A percentile compares a stretch with the other conserved stretches of the same genome.
These are phyloP conservation scores for Paraconiothyrium sp. DNA, from an alignment of 2,329 filamentous ascomycete species.

Conservation along the genomic window DNA sequence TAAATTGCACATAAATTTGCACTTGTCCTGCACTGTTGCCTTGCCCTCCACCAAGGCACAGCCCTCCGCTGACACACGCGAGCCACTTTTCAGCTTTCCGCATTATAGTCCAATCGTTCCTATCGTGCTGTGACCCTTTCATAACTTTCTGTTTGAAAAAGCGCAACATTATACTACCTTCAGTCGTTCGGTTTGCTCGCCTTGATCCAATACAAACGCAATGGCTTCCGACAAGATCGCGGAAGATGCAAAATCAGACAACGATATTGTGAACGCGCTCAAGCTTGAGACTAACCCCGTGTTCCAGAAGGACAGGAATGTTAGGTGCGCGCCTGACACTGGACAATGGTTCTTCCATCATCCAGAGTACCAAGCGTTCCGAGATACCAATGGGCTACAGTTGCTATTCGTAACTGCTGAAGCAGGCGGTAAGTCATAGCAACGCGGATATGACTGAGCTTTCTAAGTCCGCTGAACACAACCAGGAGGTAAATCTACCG, in stretches of 20 bases:
- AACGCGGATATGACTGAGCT: neutral
- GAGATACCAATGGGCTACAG: constrained; percentile 7
- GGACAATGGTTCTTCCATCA: constrained; percentile 16
- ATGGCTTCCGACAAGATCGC: neutral
- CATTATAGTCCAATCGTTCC: neutral
- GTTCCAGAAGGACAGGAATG: constrained; percentile 11
- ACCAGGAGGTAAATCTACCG: constrained; percentile 7
- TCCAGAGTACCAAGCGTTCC: constrained; percentile 10
- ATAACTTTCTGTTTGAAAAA: neutral
- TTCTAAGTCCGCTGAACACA: neutral
- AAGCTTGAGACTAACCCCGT: constrained; percentile 7
- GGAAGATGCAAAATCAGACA: constrained; percentile 4
- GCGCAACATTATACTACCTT: neutral
- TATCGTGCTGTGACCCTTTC: neutral
- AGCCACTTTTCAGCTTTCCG: neutral
- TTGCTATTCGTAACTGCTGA: constrained; percentile 15
- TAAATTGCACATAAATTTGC: neutral
- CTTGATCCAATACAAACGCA: neutral
- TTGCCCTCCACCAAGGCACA: neutral
- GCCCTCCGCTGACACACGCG: neutral
- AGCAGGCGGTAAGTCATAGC: constrained; percentile 9
- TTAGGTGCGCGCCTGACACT: constrained; percentile 4
- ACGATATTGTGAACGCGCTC: constrained; percentile 10
- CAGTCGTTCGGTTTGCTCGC: neutral
- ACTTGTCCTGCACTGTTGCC: constrained; percentile 3